Evolutionary conservation across 2,329 filamentous ascomycete genomes (phyloP), one percentile per base, ranked within the genome.

Genomic region (Epichloe hybrida): DNA sequence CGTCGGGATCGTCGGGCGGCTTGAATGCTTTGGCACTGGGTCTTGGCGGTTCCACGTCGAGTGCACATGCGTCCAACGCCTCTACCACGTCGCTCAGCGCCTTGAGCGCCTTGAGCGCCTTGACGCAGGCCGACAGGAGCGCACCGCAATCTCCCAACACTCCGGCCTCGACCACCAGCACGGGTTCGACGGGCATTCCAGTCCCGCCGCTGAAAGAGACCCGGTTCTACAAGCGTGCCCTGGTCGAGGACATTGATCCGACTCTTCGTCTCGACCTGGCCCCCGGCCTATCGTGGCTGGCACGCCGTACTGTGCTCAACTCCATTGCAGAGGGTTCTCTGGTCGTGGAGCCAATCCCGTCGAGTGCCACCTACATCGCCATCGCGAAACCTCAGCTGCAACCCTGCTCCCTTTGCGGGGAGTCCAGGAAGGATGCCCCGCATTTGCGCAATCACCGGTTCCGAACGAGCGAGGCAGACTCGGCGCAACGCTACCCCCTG

Each of bases 191-290:
- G 23, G 57, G 66, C 38, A 55, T 61, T 12, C 63, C 62, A 23
- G 55, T 79, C 36, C 81, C 79, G 3, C 81, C 83, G 4, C 70
- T 98, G 40, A 95, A 93, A 62, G 93, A 97, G 51, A 88, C 86
- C 31, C 88, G 86, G 56, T 98, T 97, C 63, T 98, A 91, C 71
- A 97, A 97, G 70, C 83, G 93, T 45, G 83, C 83, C 5, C 68
- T 97, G 27, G 76, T 80, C 20, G 93, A 98, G 65, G 93, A 98
- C 62, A 88, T 98, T 51, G 93, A 98, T 63, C 93, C 93, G 0
- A 95, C 93, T 0, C 72, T 98, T 11, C 83, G 93, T 41, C 77
- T 98, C 3, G 93, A 98, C 64, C 77, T 81, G 2, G 90, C 93
- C 0, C 93, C 93, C 0, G 88, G 90, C 0, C 78, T 98, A 31